A percentile compares a stretch with the other conserved stretches of the same genome.
phyloP scores from a whole-genome alignment of 768 basidiomycete genomes.

The Kwoniella sp. region DNA sequence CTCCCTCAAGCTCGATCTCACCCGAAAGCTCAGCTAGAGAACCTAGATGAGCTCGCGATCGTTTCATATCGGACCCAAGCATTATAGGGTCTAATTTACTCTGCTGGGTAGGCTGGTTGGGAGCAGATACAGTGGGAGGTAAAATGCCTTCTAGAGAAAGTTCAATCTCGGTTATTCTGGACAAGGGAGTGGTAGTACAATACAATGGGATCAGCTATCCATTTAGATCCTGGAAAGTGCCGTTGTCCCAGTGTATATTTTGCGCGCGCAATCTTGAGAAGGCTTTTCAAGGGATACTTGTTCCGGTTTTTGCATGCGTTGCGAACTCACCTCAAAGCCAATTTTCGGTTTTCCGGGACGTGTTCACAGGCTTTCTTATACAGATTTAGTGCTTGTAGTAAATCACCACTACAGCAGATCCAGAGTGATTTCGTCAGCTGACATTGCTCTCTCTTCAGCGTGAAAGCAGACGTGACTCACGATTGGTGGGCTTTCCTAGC shows the following conservation, averaged over 20 bases:
- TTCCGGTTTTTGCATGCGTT: no score
- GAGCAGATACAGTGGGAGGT: conserved; percentile 1
- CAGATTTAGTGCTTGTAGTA: conserved; percentile 75
- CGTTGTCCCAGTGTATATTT: no score
- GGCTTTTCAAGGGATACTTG: neutral
- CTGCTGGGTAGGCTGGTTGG: neutral
- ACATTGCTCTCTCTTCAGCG: neutral
- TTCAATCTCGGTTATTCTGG: conserved; percentile 32
- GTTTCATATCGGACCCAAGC: no score
- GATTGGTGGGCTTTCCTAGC: conserved; percentile 79
- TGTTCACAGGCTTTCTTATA: conserved; percentile 80
- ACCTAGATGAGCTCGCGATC: conserved; percentile 13
- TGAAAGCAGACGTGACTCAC: conserved; percentile 57
- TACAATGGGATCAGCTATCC: neutral
- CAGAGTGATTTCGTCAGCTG: neutral
- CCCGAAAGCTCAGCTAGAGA: conserved; percentile 11
- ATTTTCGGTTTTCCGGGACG: conserved; percentile 81
- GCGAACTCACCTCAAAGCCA: conserved; percentile 87
- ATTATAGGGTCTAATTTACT: no score
- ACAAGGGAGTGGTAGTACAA: neutral
- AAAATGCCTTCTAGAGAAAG: conserved; percentile 31
- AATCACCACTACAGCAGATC: conserved; percentile 65
- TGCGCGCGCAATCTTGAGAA: no score
- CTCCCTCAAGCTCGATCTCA: neutral
- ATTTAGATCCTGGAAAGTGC: neutral